phyloP scores from a whole-genome alignment of 2,329 filamentous ascomycete species.

The Drechslerella coelobrocha region DNA sequence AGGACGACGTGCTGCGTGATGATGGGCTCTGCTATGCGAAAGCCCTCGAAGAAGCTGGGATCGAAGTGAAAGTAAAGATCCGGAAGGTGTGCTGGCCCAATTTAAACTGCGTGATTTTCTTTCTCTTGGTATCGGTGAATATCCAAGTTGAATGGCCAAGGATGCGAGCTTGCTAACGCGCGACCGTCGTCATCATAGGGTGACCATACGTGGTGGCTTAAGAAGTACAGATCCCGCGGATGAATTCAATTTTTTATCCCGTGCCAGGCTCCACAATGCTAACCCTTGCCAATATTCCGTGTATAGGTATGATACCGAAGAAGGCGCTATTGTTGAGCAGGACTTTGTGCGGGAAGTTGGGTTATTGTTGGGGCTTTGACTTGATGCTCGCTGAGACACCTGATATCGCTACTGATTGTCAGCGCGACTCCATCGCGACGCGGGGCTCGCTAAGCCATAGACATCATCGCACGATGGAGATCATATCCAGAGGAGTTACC shows the following conservation, averaged over 20 bases:
- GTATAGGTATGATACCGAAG: slow-evolving; percentile 41
- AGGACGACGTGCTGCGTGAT: slow-evolving; percentile 64
- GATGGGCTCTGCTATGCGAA: slow-evolving; percentile 64
- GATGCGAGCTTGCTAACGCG: slow-evolving; percentile 6
- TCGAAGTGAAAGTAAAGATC: slow-evolving; percentile 60
- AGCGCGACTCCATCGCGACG: slow-evolving; percentile 37
- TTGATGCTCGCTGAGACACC: slow-evolving; percentile 3
- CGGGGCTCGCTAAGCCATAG: slow-evolving; percentile 18
- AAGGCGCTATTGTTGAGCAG: slow-evolving; percentile 60
- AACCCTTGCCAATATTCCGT: slow-evolving; percentile 7
- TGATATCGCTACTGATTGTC: slow-evolving; percentile 2
- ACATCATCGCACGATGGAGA: slow-evolving; percentile 31
- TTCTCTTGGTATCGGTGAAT: slow-evolving; percentile 24
- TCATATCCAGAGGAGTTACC: slow-evolving; percentile 2
- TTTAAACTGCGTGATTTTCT: slow-evolving; percentile 44
- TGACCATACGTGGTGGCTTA: slow-evolving; percentile 64
- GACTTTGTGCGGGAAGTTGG: slow-evolving; percentile 60
- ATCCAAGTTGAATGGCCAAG: neutral
- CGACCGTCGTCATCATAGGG: slow-evolving; percentile 34
- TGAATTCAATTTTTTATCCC: slow-evolving; percentile 17
- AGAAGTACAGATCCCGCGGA: slow-evolving; percentile 40
- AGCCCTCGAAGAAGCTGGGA: slow-evolving; percentile 58
- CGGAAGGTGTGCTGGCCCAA: slow-evolving; percentile 60
- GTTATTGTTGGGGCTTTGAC: slow-evolving; percentile 16
- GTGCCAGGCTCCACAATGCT: slow-evolving; percentile 26